Evolutionary conservation across 805 yeast species (phyloP).

Genomic region (Zygosaccharomyces pseudorouxii): DNA sequence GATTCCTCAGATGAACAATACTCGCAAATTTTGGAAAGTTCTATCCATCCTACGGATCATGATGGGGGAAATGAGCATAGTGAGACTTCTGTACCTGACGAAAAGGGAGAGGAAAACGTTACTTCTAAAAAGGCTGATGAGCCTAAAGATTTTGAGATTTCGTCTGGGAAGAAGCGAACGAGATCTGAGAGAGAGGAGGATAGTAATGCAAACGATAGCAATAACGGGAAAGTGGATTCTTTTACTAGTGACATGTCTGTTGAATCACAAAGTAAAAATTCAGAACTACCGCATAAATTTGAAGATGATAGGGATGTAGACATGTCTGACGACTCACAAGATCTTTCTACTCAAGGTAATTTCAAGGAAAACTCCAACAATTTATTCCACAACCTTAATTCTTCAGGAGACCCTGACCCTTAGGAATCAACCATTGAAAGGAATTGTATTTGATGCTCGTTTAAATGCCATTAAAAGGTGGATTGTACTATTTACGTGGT

Average conservation of each 20-base stretch:
- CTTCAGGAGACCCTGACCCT: neutral
- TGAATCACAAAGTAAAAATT: neutral
- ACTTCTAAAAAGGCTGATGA: neutral
- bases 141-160: neutral
- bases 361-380: neutral
- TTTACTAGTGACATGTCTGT: neutral
- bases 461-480: neutral
- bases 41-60: neutral
- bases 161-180: conserved; percentile 3
- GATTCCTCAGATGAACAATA: conserved; percentile 19
- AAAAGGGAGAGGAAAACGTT: neutral
- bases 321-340: neutral
- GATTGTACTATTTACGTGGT: neutral
- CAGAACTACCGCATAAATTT: neutral
- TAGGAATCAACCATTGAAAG: neutral
- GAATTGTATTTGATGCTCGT: neutral
- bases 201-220: neutral
- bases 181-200: neutral
- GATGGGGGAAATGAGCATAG: neutral
- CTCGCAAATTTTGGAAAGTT: conserved; percentile 21
- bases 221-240: neutral
- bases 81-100: neutral
- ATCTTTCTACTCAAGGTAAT: neutral
- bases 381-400: neutral
- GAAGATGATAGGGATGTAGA: neutral